Evolutionary conservation across 2,329 filamentous ascomycete genomes (phyloP).

Genomic region (Venturia asperata): DNA sequence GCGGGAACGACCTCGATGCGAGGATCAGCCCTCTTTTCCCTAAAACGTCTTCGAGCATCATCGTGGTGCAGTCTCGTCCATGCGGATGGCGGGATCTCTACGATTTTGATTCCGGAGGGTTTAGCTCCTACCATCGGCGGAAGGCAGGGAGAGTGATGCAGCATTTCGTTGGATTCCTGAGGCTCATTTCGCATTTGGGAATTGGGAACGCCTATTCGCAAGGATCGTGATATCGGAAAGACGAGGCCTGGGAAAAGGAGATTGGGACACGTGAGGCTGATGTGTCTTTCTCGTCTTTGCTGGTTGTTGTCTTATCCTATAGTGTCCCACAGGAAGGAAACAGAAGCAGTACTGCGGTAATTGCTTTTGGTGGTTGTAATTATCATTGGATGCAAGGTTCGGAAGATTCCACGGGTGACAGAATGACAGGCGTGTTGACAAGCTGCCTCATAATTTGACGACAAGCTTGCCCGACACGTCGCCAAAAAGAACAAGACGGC

Average conservation of each 20-base stretch:
- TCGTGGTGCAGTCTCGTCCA: neutral
- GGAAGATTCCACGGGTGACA: neutral
- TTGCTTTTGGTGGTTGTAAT: neutral
- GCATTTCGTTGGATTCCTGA: too few relatives aligned
- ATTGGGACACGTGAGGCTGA: too few relatives aligned
- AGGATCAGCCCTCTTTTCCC: neutral
- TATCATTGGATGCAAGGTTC: neutral
- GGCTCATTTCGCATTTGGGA: too few relatives aligned
- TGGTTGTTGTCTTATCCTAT: neutral
- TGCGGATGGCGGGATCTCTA: too few relatives aligned
- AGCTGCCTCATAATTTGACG: neutral
- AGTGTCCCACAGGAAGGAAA: neutral
- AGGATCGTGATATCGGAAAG: too few relatives aligned
- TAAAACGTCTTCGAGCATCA: neutral
- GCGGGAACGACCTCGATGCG: neutral
- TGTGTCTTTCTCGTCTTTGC: neutral
- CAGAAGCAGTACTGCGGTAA: too few relatives aligned
- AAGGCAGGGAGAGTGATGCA: too few relatives aligned
- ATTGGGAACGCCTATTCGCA: too few relatives aligned
- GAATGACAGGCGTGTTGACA: neutral
- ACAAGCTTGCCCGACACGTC: neutral
- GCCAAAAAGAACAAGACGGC: neutral
- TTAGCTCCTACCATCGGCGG: too few relatives aligned
- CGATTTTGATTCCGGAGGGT: too few relatives aligned
- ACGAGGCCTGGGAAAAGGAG: too few relatives aligned